phyloP scores from a whole-genome alignment of 306 rosid genomes.

The Astragalus glycyphyllos region DNA sequence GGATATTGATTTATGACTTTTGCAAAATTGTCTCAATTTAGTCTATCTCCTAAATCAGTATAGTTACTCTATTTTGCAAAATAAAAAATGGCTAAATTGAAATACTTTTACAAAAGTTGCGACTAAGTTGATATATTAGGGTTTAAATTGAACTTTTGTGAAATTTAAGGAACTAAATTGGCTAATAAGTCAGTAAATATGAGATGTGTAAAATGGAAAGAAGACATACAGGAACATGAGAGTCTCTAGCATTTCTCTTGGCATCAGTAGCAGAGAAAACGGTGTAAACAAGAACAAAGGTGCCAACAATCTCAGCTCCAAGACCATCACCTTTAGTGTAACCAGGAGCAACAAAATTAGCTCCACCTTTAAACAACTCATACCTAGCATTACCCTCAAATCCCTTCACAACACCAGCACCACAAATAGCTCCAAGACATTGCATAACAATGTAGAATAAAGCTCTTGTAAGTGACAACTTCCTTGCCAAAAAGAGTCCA shows the following conservation, averaged over 20 bases:
- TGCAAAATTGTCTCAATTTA: too few species aligned
- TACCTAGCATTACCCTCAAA: slow-evolving; percentile 53
- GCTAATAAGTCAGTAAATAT: too few species aligned
- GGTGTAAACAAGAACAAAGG: slow-evolving; percentile 88
- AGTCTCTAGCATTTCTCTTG: slow-evolving; percentile 87
- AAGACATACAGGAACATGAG: slow-evolving; percentile 83
- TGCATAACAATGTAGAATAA: slow-evolving; percentile 84
- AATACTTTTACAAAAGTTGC: too few species aligned
- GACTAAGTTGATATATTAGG: too few species aligned
- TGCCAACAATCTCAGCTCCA: slow-evolving; percentile 88
- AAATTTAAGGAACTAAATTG: too few species aligned
- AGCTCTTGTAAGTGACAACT: slow-evolving; percentile 79
- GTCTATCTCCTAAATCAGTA: too few species aligned
- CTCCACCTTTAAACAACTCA: slow-evolving; percentile 68
- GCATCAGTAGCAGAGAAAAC: slow-evolving; percentile 98
- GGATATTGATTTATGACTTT: too few species aligned
- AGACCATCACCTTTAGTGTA: slow-evolving; percentile 91
- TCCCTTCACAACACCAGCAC: slow-evolving; percentile 90
- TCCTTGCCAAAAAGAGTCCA: slow-evolving; percentile 85
- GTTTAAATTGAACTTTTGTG: too few species aligned
- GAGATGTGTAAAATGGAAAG: neutral
- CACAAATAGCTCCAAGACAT: slow-evolving; percentile 82
- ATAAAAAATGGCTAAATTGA: too few species aligned
- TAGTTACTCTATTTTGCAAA: too few species aligned
- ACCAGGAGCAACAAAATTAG: slow-evolving; percentile 65